Evolutionary conservation across 345 rosid genomes (phyloP), one percentile per base, ranked within the genome.

Genomic region (Melastoma malabathricum): DNA sequence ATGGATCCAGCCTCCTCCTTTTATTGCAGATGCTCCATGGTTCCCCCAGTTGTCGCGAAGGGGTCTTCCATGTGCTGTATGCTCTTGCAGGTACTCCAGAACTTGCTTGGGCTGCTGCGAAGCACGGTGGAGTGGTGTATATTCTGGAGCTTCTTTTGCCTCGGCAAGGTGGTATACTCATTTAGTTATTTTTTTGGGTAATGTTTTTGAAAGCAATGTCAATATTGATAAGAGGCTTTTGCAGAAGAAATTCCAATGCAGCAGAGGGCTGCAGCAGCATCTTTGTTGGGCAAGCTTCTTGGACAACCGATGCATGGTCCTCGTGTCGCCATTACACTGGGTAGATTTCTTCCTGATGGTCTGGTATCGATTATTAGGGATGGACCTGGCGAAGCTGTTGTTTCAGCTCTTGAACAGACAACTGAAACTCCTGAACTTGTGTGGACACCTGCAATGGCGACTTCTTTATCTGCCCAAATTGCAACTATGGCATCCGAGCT

Each of bases 261-360:
- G 77, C 98, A 92, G 74, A 82, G 97, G 73, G 98, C 97, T 5
- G 81, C 88, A 18, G 89, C 97, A 13, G 97, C 98, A 55, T 87
- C 95, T 47, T 75, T 92, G 69, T 62, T 92, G 75, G 97, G 97
- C 55, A 92, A 83, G 83, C 98, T 92, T 69, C 72, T 92, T 59
- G 93, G 78, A 29, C 98, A 92, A 71, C 95, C 98, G 45, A 87
- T 92, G 98, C 98, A 92, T 68, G 98, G 98, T 54, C 98, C 98
- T 64, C 89, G 98, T 73, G 98, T 92, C 64, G 86, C 90, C 50
- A 92, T 84, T 67, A 85, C 98, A 52, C 75, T 92, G 44, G 97
- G 88, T 59, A 84, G 97, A 72, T 92, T 92, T 73, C 80, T 92
- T 60, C 99, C 99, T 0, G 99, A 92, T 60, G 98, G 98, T 63